These are phyloP conservation scores for Pogostemon cablin DNA, from an alignment of 257 asterid species.

Conservation along the genomic window DNA sequence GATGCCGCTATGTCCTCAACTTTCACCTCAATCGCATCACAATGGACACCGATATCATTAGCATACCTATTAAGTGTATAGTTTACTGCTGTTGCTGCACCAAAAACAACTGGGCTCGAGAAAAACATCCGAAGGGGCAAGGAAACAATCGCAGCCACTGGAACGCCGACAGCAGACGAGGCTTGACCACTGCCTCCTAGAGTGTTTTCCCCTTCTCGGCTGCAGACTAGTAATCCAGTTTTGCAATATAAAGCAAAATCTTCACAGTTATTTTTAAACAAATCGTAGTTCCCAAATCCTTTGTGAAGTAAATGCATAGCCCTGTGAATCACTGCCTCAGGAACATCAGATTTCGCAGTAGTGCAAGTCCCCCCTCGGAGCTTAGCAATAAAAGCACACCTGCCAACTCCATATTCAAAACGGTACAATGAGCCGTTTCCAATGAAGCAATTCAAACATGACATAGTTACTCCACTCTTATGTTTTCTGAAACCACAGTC, in stretches of 20 bases:
- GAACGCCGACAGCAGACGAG: slow-evolving; percentile 25
- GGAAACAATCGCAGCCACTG: slow-evolving; percentile 27
- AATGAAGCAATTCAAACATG: slow-evolving; percentile 41
- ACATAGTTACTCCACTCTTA: slow-evolving; percentile 31
- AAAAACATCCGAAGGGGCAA: slow-evolving; percentile 24
- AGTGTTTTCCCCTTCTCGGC: neutral
- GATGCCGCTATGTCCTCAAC: slow-evolving; percentile 27
- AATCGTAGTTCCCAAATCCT: slow-evolving; percentile 34
- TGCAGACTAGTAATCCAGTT: slow-evolving; percentile 24
- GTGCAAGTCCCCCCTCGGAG: slow-evolving; percentile 40
- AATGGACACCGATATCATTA: slow-evolving; percentile 33
- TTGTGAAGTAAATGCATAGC: slow-evolving; percentile 38
- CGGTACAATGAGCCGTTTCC: slow-evolving; percentile 31
- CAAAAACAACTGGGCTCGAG: slow-evolving; percentile 30
- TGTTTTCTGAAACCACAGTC: slow-evolving; percentile 33
- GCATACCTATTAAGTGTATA: slow-evolving; percentile 28
- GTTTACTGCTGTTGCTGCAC: slow-evolving; percentile 21
- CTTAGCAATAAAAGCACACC: slow-evolving; percentile 22
- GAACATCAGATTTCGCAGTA: slow-evolving; percentile 34
- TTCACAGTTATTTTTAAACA: slow-evolving; percentile 37
- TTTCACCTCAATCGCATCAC: slow-evolving; percentile 25
- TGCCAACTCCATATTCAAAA: slow-evolving; percentile 35
- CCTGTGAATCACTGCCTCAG: slow-evolving; percentile 30
- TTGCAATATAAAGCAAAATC: slow-evolving; percentile 39
- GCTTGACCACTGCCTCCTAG: slow-evolving; percentile 39